Conservation (phyloP, 805 yeast genomes). For the Torulaspora gathmanii region DNA sequence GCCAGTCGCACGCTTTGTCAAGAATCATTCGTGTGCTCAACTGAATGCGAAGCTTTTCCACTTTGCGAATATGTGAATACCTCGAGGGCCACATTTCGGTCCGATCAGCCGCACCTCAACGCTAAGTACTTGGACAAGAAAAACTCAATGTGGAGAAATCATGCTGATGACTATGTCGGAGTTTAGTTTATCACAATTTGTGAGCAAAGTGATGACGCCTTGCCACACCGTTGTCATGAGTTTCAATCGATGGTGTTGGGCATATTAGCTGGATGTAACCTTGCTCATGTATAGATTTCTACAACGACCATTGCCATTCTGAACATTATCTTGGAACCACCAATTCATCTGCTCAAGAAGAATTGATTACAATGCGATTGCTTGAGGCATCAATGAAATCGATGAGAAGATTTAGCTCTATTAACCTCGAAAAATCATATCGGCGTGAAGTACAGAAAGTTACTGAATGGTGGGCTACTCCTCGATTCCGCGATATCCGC, state of each 20-base stretch:
- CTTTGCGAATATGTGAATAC: background rate
- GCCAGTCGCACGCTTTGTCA: too few species aligned
- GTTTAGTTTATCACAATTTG: background rate
- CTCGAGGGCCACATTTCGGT: background rate
- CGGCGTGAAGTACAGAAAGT: constrained; percentile 37
- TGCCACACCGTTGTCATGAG: background rate
- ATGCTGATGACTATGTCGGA: constrained; percentile 3
- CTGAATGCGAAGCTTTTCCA: background rate
- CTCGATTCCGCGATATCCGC: constrained; percentile 44
- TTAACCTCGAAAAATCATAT: constrained; percentile 33
- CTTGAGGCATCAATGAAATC: background rate
- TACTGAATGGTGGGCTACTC: constrained; percentile 47
- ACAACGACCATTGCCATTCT: background rate
- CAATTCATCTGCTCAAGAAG: background rate
- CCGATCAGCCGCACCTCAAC: background rate
- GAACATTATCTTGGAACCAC: background rate
- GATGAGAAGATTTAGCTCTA: background rate
- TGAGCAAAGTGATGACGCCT: background rate
- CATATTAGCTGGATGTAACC: background rate
- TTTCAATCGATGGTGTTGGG: background rate
- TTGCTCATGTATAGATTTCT: background rate
- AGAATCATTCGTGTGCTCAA: background rate
- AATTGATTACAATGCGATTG: background rate
- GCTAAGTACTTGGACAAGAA: background rate
- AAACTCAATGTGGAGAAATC: background rate